Base-by-base conservation (phyloP, 2,329 filamentous ascomycete genomes). In the Xylariales sp. region DNA sequence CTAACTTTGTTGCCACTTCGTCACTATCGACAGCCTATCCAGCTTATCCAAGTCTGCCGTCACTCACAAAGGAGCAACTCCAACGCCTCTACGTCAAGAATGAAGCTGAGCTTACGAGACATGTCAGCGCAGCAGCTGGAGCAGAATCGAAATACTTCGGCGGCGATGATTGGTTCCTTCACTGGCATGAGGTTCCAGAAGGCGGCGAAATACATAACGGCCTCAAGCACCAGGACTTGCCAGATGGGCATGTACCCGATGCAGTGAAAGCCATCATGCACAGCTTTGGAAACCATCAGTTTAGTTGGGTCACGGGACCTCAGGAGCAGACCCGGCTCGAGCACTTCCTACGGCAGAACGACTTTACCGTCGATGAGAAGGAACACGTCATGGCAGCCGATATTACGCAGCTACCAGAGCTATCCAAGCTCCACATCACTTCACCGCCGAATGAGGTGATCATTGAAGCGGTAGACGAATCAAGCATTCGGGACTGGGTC, bases 251-350 rank as follows among this genome's bases (percentile, higher is more conserved):
- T 10, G 19, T 43, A 19, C 20, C 28, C 31, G 16, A 21, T 6
- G 47, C 44, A 16, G 36, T 51, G 20, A 28, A 44, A 19, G 42
- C 20, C 8, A 44, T 49, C n/a, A 18, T 43, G 32, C 14, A 24
- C n/a, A 40, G 31, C 25, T 47, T 50, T 35, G 28, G 31, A 27
- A n/a, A 29, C 10, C 22, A 37, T 8, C 11, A 20, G 4, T 40
- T 50, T 36, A 46, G 35, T 44, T 51, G 49, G 49, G 46, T 50
- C 19, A 42, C 46, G 20, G 49, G 49, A 4, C 49, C 47, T 2
- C 34, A 38, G 25, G 44, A 48, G 31, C 49, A 51, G 34, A 36
- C 34, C 4, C 39, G 43, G 15, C 37, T 50, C 7, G 49, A 51
- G 44, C 15, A 38, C n/a, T 31, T 36, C 15, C 44, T 51, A 33